phyloP scores from a whole-genome alignment of 2,329 filamentous ascomycete genomes.

The Neonectria punicea region DNA sequence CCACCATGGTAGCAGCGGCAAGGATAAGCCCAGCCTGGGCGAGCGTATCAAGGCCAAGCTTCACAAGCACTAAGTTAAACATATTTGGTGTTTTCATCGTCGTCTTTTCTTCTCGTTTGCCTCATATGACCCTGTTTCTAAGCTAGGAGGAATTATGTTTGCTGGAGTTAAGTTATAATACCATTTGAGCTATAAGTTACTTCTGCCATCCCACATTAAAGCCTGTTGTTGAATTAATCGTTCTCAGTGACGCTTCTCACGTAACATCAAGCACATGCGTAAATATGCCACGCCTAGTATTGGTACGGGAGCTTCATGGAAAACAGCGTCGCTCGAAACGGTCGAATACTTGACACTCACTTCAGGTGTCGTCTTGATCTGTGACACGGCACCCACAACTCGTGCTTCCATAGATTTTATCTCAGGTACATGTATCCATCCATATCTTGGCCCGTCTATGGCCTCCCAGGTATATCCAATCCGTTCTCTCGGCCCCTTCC shows the following conservation, averaged over 20 bases:
- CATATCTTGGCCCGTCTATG: slow-evolving; percentile 18
- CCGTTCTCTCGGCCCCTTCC: slow-evolving; percentile 19
- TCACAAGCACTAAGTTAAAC: slow-evolving; percentile 56
- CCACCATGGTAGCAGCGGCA: slow-evolving; percentile 38
- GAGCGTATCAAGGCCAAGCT: slow-evolving; percentile 78
- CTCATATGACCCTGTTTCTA: neutral
- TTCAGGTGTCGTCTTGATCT: slow-evolving; percentile 1
- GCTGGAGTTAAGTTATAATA: slow-evolving; percentile 2
- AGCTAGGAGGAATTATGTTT: neutral
- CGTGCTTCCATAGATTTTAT: slow-evolving; percentile 1
- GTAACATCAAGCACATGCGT: no score
- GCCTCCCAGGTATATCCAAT: slow-evolving; percentile 37
- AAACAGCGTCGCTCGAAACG: neutral
- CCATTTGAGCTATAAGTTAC: neutral
- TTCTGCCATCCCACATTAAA: no score
- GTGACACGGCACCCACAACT: slow-evolving; percentile 8
- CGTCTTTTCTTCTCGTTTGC: neutral
- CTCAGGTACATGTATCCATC: slow-evolving; percentile 28
- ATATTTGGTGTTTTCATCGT: slow-evolving; percentile 2
- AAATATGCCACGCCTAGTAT: neutral
- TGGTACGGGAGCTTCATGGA: no score
- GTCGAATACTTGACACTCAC: slow-evolving; percentile 12
- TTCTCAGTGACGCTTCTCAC: no score
- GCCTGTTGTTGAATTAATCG: no score
- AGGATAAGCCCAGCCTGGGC: slow-evolving; percentile 63